Evolutionary conservation across 768 basidiomycete genomes (phyloP).

Genomic region (Lentinula edodes): DNA sequence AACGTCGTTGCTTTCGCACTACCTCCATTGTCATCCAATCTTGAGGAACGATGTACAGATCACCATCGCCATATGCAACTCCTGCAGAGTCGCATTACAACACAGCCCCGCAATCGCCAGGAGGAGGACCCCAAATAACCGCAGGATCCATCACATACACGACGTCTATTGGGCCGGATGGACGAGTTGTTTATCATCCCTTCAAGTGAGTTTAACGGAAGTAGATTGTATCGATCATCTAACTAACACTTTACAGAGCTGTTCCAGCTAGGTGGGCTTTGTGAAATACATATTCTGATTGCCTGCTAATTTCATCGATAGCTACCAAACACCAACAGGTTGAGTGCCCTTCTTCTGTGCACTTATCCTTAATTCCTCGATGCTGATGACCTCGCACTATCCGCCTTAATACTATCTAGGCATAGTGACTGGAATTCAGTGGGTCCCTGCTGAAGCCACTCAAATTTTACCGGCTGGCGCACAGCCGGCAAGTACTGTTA

Average conservation of each 20-base stretch:
- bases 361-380: not conserved
- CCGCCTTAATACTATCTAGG: slow-evolving; percentile 27
- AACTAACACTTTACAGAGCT: slow-evolving; percentile 39
- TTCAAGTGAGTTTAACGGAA: slow-evolving; percentile 52
- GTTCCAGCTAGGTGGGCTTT: slow-evolving; percentile 61
- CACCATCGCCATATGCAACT: slow-evolving; percentile 12
- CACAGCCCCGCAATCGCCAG: slow-evolving; percentile 15
- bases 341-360: not conserved
- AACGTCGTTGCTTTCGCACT: no score
- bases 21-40: not conserved
- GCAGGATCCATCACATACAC: slow-evolving; percentile 74
- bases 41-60: slow-evolving; percentile 23
- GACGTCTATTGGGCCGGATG: slow-evolving; percentile 57
- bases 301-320: slow-evolving; percentile 18
- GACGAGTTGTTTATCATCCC: slow-evolving; percentile 58
- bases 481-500: slow-evolving; percentile 51
- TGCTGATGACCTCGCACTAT: not conserved
- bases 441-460: slow-evolving; percentile 25
- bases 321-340: slow-evolving; percentile 59
- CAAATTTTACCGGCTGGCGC: slow-evolving; percentile 53
- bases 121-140: slow-evolving; percentile 40
- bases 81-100: not conserved
- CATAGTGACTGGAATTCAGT: slow-evolving; percentile 59
- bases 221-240: slow-evolving; percentile 12
- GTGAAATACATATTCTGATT: not conserved